A percentile compares a stretch with the other conserved stretches of the same genome.
phyloP scores from a whole-genome alignment of 257 asterid genomes.

The Solanum virginianum region DNA sequence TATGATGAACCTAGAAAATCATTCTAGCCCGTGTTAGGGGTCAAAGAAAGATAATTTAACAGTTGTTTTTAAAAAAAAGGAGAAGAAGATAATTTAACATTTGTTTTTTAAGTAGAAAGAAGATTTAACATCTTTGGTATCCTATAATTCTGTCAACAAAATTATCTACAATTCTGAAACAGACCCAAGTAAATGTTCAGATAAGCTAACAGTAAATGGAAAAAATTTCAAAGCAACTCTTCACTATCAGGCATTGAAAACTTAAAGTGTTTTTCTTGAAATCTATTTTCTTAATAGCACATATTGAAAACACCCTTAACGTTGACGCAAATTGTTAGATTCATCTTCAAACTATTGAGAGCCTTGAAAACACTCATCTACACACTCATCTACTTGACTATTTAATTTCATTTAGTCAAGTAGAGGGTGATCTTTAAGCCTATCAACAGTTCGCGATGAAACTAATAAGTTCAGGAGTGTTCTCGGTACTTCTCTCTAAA shows the following conservation, averaged over 20 bases:
- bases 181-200: neutral
- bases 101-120: neutral
- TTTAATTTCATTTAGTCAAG: too few relatives aligned
- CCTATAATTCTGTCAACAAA: neutral
- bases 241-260: neutral
- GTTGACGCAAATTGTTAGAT: too few relatives aligned
- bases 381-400: too few relatives aligned
- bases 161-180: neutral
- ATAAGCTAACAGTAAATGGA: neutral
- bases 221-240: neutral
- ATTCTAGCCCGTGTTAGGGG: neutral
- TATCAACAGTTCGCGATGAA: too few relatives aligned
- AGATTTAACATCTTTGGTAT: neutral
- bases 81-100: too few relatives aligned
- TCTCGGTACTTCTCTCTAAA: neutral
- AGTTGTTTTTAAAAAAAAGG: too few relatives aligned
- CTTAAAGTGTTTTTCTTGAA: neutral
- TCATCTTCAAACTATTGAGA: too few relatives aligned
- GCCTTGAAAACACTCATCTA: too few relatives aligned
- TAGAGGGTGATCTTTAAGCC: too few relatives aligned
- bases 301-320: too few relatives aligned
- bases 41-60: neutral
- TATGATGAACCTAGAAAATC: neutral
- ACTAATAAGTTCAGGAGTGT: too few relatives aligned
- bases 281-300: neutral